phyloP scores from a whole-genome alignment of 441 rosid species.

The Aleurites moluccanus region DNA sequence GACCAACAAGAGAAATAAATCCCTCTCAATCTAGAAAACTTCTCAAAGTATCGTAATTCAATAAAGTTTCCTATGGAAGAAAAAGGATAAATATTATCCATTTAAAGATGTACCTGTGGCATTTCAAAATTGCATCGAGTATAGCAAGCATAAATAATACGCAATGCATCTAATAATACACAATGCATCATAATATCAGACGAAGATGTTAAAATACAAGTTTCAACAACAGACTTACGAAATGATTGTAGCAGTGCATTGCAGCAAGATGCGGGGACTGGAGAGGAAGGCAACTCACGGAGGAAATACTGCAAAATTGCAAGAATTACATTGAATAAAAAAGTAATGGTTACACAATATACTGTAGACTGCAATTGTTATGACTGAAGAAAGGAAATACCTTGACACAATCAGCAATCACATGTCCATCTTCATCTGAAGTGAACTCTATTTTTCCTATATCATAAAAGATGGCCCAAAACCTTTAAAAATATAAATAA shows the following conservation, averaged over 20 bases:
- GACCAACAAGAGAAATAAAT: background rate
- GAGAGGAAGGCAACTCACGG: conserved; percentile 97
- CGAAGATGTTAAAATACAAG: conserved; percentile 18
- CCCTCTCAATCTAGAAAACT: background rate
- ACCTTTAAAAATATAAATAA: conserved; percentile 10
- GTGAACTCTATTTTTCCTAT: conserved; percentile 82
- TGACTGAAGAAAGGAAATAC: conserved; percentile 37
- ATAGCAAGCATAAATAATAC: background rate
- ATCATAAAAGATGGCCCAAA: conserved; percentile 26
- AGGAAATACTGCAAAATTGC: conserved; percentile 69
- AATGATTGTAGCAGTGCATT: conserved; percentile 90
- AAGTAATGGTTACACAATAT: conserved; percentile 18
- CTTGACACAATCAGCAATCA: conserved; percentile 96
- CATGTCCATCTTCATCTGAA: conserved; percentile 82
- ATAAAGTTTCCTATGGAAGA: background rate
- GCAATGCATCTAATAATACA: too few relatives aligned
- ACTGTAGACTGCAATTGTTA: conserved; percentile 15
- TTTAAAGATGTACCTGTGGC: background rate
- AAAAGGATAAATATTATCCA: background rate
- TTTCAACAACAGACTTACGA: conserved; percentile 59
- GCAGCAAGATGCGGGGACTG: conserved; percentile 99
- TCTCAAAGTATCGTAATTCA: background rate
- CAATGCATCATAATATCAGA: conserved; percentile 9
- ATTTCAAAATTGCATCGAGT: background rate
- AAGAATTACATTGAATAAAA: conserved; percentile 23